Evolutionary conservation across 1,284 basidiomycete genomes (phyloP), one percentile per base, ranked within the genome.

Genomic region (Ustilago loliicola): DNA sequence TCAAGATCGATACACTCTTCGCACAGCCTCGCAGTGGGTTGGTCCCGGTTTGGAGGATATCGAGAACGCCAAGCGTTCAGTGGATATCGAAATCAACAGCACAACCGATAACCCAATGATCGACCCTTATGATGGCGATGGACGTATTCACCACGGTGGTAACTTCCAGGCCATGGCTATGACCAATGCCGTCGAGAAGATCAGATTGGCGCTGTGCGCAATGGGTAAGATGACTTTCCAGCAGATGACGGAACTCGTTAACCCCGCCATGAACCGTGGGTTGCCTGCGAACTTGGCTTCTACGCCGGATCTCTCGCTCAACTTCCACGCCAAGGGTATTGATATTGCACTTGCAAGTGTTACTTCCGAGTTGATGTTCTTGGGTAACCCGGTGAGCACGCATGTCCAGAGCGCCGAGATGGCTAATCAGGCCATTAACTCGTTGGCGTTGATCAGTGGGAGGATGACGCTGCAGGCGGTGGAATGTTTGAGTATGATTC

Each of bases 101-200:
- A 96, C 93, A 92, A 85, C 81, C 92, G 89, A 61, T 36, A 77
- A 69, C 55, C 48, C 71, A 29, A 64, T 81, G 66, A 77, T 81
- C 55, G 80, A 81, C 61, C 66, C 80, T 29, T 71, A 72, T 29
- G 77, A 76, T 29, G 77, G 65, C 5, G 69, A 73, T n/a, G 75
- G 72, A 7, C 66, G 77, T 30, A 76, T 78, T 42, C 75, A 78
- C 61, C 72, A 77, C 53, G 79, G 75, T 17, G 75, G 75, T 53
- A 80, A 77, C 61, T 79, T 73, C 62, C 77, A 79, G 57, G 77
- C 73, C 1, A 93, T 94, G 91, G 89, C 93, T 1, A 90, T 95
- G 61, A 93, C 93, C 8, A 94, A 93, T 66, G 91, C 92, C 6
- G 94, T 95, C 91, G 94, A 95, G 86, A 93, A 94, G 86, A 92